phyloP scores from a whole-genome alignment of 768 basidiomycete genomes.

The Leccinum truebloodii region DNA sequence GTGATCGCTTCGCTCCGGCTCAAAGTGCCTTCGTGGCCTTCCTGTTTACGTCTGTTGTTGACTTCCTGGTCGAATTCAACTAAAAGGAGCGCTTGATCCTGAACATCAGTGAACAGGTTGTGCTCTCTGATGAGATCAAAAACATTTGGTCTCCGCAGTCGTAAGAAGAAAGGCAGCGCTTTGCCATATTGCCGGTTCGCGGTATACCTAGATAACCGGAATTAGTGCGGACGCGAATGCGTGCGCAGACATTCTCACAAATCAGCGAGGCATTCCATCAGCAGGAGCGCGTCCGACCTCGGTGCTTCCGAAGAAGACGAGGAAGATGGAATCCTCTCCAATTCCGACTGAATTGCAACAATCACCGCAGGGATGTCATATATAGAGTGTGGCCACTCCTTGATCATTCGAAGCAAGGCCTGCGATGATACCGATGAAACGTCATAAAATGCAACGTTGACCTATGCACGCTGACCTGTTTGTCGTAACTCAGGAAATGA shows the following conservation, averaged over 20 bases:
- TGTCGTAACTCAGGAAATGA: constrained; percentile 79
- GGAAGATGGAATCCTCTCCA: constrained; percentile 62
- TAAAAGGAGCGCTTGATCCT: constrained; percentile 88
- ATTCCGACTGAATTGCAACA: constrained; percentile 80
- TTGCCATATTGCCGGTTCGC: constrained; percentile 91
- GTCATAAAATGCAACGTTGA: neutral
- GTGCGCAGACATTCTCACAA: constrained; percentile 49
- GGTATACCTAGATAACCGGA: constrained; percentile 58
- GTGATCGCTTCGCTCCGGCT: constrained; percentile 77
- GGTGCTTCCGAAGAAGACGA: constrained; percentile 45
- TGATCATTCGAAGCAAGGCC: constrained; percentile 77
- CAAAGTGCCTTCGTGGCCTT: constrained; percentile 40
- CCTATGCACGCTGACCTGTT: constrained; percentile 46
- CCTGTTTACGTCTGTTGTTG: constrained; percentile 54
- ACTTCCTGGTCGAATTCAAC: constrained; percentile 95
- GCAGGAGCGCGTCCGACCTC: constrained; percentile 51
- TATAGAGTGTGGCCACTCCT: constrained; percentile 87
- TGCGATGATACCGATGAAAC: constrained; percentile 31
- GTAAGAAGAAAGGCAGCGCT: constrained; percentile 87
- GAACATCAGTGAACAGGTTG: constrained; percentile 92
- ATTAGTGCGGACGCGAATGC: neutral
- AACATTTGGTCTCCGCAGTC: constrained; percentile 83
- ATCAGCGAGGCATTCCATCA: constrained; percentile 96
- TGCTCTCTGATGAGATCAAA: constrained; percentile 93
- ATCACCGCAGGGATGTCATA: constrained; percentile 89